Percentiles rank a stretch among this genome's conserved stretches.
Evolutionary conservation across 2,329 filamentous ascomycete species (phyloP).

Genomic region (Aureobasidium mangrovei): DNA sequence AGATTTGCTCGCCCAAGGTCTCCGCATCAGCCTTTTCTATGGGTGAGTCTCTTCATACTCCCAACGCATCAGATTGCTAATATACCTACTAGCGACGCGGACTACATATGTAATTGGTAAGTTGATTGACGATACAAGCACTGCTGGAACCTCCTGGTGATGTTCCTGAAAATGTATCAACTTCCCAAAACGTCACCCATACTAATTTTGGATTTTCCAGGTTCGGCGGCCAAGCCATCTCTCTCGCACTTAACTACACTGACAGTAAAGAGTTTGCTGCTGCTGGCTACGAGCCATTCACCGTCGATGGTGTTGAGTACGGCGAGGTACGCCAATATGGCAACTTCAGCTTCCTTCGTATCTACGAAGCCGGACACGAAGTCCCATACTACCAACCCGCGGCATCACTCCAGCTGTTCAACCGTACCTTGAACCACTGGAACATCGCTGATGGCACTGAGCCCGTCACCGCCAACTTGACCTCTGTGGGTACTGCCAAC

Average conservation of each 20-base stretch:
- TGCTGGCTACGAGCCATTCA: slow-evolving; percentile 27
- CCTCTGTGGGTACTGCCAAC: slow-evolving; percentile 26
- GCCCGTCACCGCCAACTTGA: slow-evolving; percentile 28
- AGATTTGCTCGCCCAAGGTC: slow-evolving; percentile 32
- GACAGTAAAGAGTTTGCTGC: slow-evolving; percentile 24
- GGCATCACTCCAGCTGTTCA: slow-evolving; percentile 29
- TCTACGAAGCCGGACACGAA: slow-evolving; percentile 33
- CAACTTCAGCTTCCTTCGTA: slow-evolving; percentile 24
- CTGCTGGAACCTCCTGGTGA: too few relatives aligned
- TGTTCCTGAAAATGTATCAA: too few relatives aligned
- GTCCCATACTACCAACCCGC: slow-evolving; percentile 34
- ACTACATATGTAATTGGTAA: slow-evolving; percentile 18
- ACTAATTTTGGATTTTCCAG: slow-evolving; percentile 25
- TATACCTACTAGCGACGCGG: slow-evolving; percentile 16
- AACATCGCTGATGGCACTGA: slow-evolving; percentile 30
- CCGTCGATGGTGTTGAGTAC: slow-evolving; percentile 32
- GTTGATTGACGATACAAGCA: too few relatives aligned
- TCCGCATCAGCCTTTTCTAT: slow-evolving; percentile 32
- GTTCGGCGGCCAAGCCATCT: slow-evolving; percentile 47
- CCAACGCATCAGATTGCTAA: background rate
- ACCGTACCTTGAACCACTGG: slow-evolving; percentile 29
- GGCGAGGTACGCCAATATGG: slow-evolving; percentile 31
- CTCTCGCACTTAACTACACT: slow-evolving; percentile 34
- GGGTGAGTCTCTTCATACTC: slow-evolving; percentile 12
- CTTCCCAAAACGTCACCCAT: too few relatives aligned